phyloP scores from a whole-genome alignment of 805 yeast genomes.

The Candida ortonii region DNA sequence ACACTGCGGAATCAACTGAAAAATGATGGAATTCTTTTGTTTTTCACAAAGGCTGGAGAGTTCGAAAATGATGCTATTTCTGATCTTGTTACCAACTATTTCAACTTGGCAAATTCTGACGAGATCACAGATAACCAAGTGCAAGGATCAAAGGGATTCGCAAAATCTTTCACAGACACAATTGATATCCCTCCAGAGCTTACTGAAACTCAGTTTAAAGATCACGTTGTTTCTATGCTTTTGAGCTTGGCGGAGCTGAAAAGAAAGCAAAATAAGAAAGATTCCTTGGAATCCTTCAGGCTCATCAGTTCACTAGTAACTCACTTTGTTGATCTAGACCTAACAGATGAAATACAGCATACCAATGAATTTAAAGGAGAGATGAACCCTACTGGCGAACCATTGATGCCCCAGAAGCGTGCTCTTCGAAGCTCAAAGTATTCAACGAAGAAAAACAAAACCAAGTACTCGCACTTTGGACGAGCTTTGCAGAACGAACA shows the following conservation, averaged over 20 bases:
- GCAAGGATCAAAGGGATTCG: too few relatives aligned
- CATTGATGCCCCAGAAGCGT: too few relatives aligned
- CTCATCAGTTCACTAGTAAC: constrained; percentile 12
- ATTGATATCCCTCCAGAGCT: constrained; percentile 33
- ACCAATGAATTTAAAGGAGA: too few relatives aligned
- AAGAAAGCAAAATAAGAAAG: constrained; percentile 6
- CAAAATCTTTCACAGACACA: too few relatives aligned
- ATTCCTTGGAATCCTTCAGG: constrained; percentile 8
- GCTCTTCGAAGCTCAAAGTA: too few relatives aligned
- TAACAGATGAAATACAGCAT: too few relatives aligned
- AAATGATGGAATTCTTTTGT: constrained; percentile 52
- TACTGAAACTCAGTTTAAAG: constrained; percentile 1
- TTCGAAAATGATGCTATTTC: constrained; percentile 57
- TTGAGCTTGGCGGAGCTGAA: constrained; percentile 11
- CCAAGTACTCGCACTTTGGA: too few relatives aligned
- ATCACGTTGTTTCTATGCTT: constrained; percentile 9
- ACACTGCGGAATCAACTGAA: constrained; percentile 59
- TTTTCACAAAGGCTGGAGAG: constrained; percentile 50
- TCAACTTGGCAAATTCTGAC: constrained; percentile 55
- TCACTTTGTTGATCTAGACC: too few relatives aligned
- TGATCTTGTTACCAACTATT: constrained; percentile 65
- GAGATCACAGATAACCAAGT: too few relatives aligned
- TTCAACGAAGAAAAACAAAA: too few relatives aligned
- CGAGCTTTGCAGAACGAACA: too few relatives aligned
- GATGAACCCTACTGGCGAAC: too few relatives aligned